A percentile compares a stretch with the other conserved stretches of the same genome.
These are phyloP conservation scores for Carex sylvatica DNA, from an alignment of 202 grass and related monocot genomes.

Conservation along the genomic window DNA sequence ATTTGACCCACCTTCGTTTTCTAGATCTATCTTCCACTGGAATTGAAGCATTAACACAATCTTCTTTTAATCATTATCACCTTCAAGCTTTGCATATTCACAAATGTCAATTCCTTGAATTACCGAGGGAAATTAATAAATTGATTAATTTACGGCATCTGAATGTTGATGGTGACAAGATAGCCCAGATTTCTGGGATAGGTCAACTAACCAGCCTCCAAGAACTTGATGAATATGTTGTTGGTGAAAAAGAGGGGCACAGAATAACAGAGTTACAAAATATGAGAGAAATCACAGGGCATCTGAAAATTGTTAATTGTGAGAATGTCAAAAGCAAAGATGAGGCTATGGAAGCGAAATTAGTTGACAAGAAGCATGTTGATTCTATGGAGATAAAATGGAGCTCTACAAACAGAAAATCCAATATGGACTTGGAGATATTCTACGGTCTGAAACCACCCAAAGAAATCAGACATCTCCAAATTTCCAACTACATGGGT, in stretches of 20 bases:
- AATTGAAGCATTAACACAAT: background rate
- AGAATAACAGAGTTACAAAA: conserved; percentile 30
- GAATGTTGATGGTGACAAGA: background rate
- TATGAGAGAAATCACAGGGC: conserved; percentile 22
- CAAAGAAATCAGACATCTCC: background rate
- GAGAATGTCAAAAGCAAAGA: conserved; percentile 16
- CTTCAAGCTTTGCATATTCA: background rate
- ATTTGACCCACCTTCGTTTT: background rate
- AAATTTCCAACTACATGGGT: conserved; percentile 12
- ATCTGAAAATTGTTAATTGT: background rate
- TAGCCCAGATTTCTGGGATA: background rate
- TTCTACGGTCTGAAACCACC: conserved; percentile 28
- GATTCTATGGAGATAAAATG: too few relatives aligned
- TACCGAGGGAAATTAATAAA: background rate
- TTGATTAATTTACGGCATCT: background rate
- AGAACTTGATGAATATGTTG: conserved; percentile 16
- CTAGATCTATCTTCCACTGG: conserved; percentile 35
- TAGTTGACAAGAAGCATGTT: conserved; percentile 26
- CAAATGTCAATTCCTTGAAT: background rate
- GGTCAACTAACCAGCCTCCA: conserved; percentile 29
- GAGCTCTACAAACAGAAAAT: too few relatives aligned
- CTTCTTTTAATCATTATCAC: conserved; percentile 12
- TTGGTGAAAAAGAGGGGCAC: conserved; percentile 15
- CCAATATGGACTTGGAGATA: background rate
- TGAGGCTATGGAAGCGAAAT: conserved; percentile 17